These are phyloP conservation scores for Brassica incana DNA, from an alignment of 345 rosid genomes.

Conservation along the genomic window DNA sequence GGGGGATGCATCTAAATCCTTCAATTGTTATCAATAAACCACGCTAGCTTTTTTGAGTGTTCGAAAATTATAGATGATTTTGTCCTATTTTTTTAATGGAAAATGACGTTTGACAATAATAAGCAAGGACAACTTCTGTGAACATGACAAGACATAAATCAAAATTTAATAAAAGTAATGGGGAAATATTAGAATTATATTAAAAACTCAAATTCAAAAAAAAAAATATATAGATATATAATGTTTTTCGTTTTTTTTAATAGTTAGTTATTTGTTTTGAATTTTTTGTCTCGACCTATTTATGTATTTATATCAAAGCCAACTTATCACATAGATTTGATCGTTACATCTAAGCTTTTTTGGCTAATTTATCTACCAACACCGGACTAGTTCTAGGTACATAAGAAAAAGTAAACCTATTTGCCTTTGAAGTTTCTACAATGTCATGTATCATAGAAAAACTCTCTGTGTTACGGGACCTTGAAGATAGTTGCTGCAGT, in stretches of 20 bases:
- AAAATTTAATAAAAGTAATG: background rate
- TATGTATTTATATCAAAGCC: no score
- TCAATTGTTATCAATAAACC: background rate
- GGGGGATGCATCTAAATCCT: background rate
- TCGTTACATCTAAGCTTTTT: no score
- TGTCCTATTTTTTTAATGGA: constrained; percentile 26
- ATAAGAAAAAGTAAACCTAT: no score
- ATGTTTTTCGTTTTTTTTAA: background rate
- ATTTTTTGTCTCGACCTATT: no score
- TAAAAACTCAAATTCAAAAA: background rate
- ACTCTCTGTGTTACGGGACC: no score
- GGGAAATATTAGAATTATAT: background rate
- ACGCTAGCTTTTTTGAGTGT: background rate
- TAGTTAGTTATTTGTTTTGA: background rate
- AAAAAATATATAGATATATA: no score
- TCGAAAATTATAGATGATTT: constrained; percentile 1
- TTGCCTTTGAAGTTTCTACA: no score
- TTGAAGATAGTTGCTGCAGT: no score
- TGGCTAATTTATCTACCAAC: no score
- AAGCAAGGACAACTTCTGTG: constrained; percentile 24
- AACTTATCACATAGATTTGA: no score
- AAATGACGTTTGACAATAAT: constrained; percentile 25
- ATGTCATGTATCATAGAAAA: no score
- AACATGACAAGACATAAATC: constrained; percentile 9
- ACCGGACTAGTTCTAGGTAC: no score